A percentile compares a stretch with the other conserved stretches of the same genome.
Conservation (phyloP, 371 early-diverging fungal genomes). For the Mucor circinelloides region DNA sequence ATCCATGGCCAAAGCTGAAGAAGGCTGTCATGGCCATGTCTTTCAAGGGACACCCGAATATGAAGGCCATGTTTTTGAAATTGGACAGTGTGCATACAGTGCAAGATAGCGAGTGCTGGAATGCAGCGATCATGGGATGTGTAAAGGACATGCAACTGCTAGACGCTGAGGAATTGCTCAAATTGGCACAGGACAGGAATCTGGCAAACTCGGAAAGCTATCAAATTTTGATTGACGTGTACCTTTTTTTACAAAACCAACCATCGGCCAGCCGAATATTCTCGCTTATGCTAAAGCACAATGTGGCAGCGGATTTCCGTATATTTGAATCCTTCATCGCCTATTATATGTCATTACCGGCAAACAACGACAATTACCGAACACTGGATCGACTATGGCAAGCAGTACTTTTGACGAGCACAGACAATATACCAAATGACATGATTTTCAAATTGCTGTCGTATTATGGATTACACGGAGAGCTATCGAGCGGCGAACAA, state of each 20-base stretch:
- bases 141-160: neutral
- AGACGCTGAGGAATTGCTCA: slow-evolving; percentile 9
- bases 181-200: neutral
- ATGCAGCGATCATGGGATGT: slow-evolving; percentile 13
- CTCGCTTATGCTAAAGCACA: slow-evolving; percentile 11
- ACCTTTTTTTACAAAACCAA: slow-evolving; percentile 6
- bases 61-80: slow-evolving; percentile 6
- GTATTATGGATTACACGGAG: slow-evolving; percentile 9
- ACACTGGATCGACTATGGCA: slow-evolving; percentile 26
- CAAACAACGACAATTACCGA: neutral
- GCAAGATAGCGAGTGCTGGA: slow-evolving; percentile 9
- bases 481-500: slow-evolving; percentile 21
- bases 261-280: slow-evolving; percentile 15
- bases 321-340: slow-evolving; percentile 17
- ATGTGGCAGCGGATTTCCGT: neutral
- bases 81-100: neutral
- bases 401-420: slow-evolving; percentile 15
- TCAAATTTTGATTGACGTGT: slow-evolving; percentile 6
- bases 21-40: slow-evolving; percentile 3
- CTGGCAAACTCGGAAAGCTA: slow-evolving; percentile 5
- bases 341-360: slow-evolving; percentile 4
- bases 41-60: slow-evolving; percentile 13
- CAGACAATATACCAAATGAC: neutral
- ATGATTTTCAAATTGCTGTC: neutral
- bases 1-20: slow-evolving; percentile 5